These are phyloP conservation scores for Plantago coronopus DNA, from an alignment of 305 asterid genomes.

Conservation along the genomic window DNA sequence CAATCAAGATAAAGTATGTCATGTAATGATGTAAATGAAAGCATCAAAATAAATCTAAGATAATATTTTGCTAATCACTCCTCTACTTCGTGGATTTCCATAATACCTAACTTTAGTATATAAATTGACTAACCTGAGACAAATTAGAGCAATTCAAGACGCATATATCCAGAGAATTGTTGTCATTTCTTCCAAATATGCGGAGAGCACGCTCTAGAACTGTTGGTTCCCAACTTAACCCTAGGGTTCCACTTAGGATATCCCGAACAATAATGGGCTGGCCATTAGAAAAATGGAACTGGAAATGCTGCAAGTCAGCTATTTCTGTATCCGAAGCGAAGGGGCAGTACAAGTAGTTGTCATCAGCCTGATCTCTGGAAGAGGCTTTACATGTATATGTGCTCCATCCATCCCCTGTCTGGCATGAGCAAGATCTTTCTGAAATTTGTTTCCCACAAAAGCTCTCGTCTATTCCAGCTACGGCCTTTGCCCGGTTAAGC, in stretches of 20 bases:
- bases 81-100: background rate
- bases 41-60: slow-evolving; percentile 2
- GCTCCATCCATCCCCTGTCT: background rate
- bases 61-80: background rate
- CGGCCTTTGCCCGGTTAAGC: slow-evolving; percentile 18
- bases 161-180: background rate
- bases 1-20: background rate
- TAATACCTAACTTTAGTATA: background rate
- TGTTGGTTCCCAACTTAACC: slow-evolving; percentile 7
- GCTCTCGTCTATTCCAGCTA: background rate
- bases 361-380: slow-evolving; percentile 1
- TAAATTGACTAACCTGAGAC: slow-evolving; percentile 1
- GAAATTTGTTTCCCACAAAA: background rate
- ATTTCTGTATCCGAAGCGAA: background rate
- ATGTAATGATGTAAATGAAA: background rate
- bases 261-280: slow-evolving; percentile 3
- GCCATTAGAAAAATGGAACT: background rate
- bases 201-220: slow-evolving; percentile 1
- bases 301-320: slow-evolving; percentile 14
- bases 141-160: background rate
- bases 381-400: background rate
- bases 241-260: background rate
- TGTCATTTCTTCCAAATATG: background rate
- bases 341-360: slow-evolving; percentile 1
- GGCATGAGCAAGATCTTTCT: slow-evolving; percentile 9